A percentile compares a stretch with the other conserved stretches of the same genome.
phyloP scores from a whole-genome alignment of 1,284 basidiomycete genomes.

The Meira miltonrushii region DNA sequence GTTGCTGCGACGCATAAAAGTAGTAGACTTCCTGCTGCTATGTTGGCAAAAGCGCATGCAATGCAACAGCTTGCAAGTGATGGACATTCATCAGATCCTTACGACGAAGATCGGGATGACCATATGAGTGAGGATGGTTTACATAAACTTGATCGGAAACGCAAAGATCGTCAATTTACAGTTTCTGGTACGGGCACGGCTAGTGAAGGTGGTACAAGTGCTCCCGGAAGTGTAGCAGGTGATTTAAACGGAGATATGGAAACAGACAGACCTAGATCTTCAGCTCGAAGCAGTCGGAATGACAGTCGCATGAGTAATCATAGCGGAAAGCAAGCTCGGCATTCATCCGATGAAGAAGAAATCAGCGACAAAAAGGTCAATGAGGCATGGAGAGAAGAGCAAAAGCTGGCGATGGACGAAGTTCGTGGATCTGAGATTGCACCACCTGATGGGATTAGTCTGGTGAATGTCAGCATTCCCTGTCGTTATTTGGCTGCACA shows the following conservation, averaged over 20 bases:
- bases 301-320: no score
- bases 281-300: background rate
- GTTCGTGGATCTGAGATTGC: constrained; percentile 18
- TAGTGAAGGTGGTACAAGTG: constrained; percentile 11
- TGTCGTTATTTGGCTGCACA: constrained; percentile 66
- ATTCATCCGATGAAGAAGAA: background rate
- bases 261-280: background rate
- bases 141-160: constrained; percentile 16
- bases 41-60: constrained; percentile 21
- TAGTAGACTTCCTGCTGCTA: constrained; percentile 27
- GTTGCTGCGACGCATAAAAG: constrained; percentile 27
- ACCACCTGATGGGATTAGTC: constrained; percentile 27
- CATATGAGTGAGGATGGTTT: constrained; percentile 6
- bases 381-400: constrained; percentile 16
- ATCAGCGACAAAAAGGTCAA: constrained; percentile 1
- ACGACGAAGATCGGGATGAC: constrained; percentile 2
- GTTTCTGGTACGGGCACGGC: constrained; percentile 41
- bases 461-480: constrained; percentile 41
- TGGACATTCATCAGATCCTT: constrained; percentile 18
- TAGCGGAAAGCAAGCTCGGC: background rate
- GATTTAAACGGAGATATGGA: background rate
- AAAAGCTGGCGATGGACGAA: constrained; percentile 16
- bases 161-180: constrained; percentile 39
- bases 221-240: background rate
- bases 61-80: constrained; percentile 16